Percentiles rank a stretch among this genome's conserved stretches.
These are phyloP conservation scores for Zygotorulaspora mrakii DNA, from an alignment of 1,139 yeast species.

Conservation along the genomic window DNA sequence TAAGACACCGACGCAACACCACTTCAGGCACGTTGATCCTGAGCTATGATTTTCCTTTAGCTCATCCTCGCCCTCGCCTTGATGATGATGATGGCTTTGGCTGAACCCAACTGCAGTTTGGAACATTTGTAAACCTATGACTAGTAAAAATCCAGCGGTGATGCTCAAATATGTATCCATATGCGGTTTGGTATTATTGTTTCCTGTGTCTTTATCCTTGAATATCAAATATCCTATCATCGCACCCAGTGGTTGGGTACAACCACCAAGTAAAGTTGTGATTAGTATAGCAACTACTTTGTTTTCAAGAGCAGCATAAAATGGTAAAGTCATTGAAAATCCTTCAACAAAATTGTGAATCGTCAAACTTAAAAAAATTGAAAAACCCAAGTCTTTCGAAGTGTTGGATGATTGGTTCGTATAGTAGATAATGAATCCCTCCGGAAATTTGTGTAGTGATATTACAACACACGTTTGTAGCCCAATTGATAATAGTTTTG, in stretches of 20 bases:
- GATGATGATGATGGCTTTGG: slow-evolving; percentile 37
- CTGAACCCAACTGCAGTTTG: slow-evolving; percentile 40
- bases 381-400: slow-evolving; percentile 67
- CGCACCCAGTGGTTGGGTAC: slow-evolving; percentile 90
- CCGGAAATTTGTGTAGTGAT: slow-evolving; percentile 87
- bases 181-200: slow-evolving; percentile 17
- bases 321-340: slow-evolving; percentile 86
- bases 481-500: slow-evolving; percentile 78
- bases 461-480: slow-evolving; percentile 86
- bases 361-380: slow-evolving; percentile 77
- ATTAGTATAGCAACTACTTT: slow-evolving; percentile 63
- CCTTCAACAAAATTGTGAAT: slow-evolving; percentile 96
- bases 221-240: slow-evolving; percentile 61
- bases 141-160: slow-evolving; percentile 80
- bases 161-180: slow-evolving; percentile 51
- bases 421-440: slow-evolving; percentile 76
- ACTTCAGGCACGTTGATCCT: slow-evolving; percentile 36
- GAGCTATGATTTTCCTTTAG: slow-evolving; percentile 31
- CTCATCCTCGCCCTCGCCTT: slow-evolving; percentile 29
- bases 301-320: slow-evolving; percentile 65
- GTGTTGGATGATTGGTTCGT: slow-evolving; percentile 29
- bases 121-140: slow-evolving; percentile 82
- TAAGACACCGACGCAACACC: slow-evolving; percentile 36
- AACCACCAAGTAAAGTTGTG: slow-evolving; percentile 70
- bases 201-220: slow-evolving; percentile 34